Conservation (phyloP, 768 basidiomycete species). For the Xanthoconium purpureum region DNA sequence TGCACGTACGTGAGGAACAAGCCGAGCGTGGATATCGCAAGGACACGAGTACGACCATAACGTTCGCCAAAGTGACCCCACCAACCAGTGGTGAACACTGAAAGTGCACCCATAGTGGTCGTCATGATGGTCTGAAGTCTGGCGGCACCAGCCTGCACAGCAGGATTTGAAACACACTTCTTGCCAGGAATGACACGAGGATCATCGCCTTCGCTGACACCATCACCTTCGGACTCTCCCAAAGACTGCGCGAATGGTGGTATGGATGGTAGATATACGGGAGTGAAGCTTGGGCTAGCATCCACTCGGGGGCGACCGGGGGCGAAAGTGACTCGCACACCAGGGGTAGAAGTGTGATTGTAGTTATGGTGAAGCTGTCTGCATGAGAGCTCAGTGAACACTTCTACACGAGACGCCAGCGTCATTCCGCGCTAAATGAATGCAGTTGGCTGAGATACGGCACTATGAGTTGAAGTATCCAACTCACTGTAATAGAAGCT, state of each 20-base stretch:
- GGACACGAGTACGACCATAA: conserved; percentile 72
- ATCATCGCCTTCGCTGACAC: conserved; percentile 37
- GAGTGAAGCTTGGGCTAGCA: conserved; percentile 7
- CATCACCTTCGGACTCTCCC: conserved; percentile 22
- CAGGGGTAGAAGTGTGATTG: conserved; percentile 32
- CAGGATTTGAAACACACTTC: conserved; percentile 45
- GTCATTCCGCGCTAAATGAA: conserved; percentile 70
- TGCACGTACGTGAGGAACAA: conserved; percentile 66
- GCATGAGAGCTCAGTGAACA: conserved; percentile 77
- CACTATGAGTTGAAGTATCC: not conserved
- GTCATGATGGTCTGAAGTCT: conserved; percentile 75
- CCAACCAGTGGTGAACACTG: conserved; percentile 79
- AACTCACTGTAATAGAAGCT: conserved; percentile 62
- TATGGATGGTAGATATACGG: conserved; percentile 11
- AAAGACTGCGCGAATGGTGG: not conserved
- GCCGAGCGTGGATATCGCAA: conserved; percentile 64
- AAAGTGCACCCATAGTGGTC: conserved; percentile 72
- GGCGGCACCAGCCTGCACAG: conserved; percentile 67
- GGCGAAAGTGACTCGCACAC: not conserved
- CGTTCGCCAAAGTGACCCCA: conserved; percentile 83
- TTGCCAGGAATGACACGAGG: conserved; percentile 37
- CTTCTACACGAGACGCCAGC: conserved; percentile 72
- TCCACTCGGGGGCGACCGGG: conserved; percentile 4
- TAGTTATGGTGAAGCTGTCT: conserved; percentile 48
- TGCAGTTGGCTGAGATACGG: not conserved